Evolutionary conservation across 345 rosid genomes (phyloP).

Genomic region (Capsella bursapastoris): DNA sequence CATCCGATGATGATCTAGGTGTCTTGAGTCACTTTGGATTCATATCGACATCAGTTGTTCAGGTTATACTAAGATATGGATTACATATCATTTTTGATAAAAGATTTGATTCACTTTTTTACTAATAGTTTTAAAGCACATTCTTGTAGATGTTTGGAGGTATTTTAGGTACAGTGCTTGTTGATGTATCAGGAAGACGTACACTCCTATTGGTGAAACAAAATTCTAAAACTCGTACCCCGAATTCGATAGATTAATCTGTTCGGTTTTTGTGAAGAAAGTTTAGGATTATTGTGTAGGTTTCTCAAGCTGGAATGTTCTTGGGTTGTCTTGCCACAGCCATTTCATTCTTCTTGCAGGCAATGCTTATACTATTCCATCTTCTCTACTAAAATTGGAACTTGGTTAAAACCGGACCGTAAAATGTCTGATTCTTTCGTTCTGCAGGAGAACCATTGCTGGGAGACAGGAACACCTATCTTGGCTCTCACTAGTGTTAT

Average conservation of each 20-base stretch:
- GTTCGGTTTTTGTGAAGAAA: neutral
- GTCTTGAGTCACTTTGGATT: conserved; percentile 74
- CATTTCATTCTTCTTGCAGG: conserved; percentile 65
- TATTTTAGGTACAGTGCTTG: conserved; percentile 61
- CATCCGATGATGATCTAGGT: conserved; percentile 49
- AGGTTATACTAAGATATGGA: conserved; percentile 51
- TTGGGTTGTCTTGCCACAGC: conserved; percentile 70
- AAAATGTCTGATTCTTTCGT: neutral
- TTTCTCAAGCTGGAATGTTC: conserved; percentile 79
- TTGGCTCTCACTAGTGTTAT: conserved; percentile 43
- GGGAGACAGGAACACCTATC: conserved; percentile 45
- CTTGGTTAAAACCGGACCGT: neutral
- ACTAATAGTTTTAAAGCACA: neutral
- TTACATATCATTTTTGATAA: too few species aligned
- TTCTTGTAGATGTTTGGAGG: conserved; percentile 69
- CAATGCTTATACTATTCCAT: conserved; percentile 23
- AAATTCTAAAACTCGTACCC: neutral
- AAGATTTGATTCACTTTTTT: too few species aligned
- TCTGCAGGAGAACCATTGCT: conserved; percentile 53
- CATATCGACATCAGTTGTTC: conserved; percentile 71
- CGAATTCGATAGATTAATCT: neutral
- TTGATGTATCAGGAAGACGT: conserved; percentile 80
- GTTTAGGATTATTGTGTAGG: conserved; percentile 41
- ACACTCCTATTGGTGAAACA: conserved; percentile 71
- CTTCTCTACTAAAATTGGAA: conserved; percentile 2